Evolutionary conservation across 371 early-diverging fungal species (phyloP).

Genomic region (Chytridium lagenaria): DNA sequence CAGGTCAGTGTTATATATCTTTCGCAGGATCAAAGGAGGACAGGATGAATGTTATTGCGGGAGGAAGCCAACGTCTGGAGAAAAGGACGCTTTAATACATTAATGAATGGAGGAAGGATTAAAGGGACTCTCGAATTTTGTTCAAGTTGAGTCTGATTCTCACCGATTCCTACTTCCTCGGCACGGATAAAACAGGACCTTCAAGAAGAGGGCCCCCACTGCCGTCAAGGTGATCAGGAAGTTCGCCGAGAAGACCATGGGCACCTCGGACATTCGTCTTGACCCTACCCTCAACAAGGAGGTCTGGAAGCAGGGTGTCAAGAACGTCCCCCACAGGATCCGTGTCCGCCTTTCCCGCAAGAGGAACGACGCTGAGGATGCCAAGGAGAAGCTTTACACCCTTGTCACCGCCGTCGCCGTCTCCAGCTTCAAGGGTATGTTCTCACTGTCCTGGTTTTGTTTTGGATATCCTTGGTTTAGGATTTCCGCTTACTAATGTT

Average conservation of each 20-base stretch:
- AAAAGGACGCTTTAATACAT: too few species aligned
- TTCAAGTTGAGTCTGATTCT: too few species aligned
- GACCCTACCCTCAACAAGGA: constrained; percentile 61
- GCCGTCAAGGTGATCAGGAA: constrained; percentile 90
- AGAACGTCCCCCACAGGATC: constrained; percentile 88
- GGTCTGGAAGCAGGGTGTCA: constrained; percentile 88
- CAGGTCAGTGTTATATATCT: constrained; percentile 48
- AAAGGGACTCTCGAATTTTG: too few species aligned
- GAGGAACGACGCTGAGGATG: constrained; percentile 93
- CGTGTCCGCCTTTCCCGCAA: constrained; percentile 90
- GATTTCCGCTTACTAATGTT: constrained; percentile 3
- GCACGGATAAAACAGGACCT: constrained; percentile 60
- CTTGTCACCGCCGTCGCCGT: constrained; percentile 84
- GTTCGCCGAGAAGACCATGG: constrained; percentile 89
- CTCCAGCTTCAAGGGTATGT: constrained; percentile 78
- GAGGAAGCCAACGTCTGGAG: too few species aligned
- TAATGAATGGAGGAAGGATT: too few species aligned
- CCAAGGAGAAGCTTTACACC: constrained; percentile 94
- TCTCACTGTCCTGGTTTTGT: not conserved
- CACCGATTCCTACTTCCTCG: not conserved
- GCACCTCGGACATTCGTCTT: constrained; percentile 70
- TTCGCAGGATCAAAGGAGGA: not conserved
- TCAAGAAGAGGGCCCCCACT: constrained; percentile 95
- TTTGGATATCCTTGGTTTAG: not conserved
- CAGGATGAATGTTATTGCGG: not conserved